Evolutionary conservation across 2,329 filamentous ascomycete genomes (phyloP).

Genomic region (Macroventuria anomochaeta): DNA sequence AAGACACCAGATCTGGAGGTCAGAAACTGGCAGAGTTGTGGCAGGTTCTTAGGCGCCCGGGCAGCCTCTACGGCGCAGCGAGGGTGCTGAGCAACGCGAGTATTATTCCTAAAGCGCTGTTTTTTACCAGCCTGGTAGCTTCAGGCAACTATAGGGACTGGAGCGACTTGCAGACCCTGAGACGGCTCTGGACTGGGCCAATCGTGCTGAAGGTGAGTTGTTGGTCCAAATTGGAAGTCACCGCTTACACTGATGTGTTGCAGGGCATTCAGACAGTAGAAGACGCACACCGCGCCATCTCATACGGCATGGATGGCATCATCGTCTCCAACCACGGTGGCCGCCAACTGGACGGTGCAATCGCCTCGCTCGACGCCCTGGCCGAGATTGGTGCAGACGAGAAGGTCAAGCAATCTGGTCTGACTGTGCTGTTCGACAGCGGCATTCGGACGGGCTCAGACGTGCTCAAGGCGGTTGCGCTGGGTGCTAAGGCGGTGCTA

Average conservation of each 20-base stretch:
- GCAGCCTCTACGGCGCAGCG: conserved; percentile 39
- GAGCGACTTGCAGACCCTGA: conserved; percentile 42
- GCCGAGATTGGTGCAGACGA: conserved; percentile 46
- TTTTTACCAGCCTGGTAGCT: conserved; percentile 46
- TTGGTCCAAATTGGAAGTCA: too few relatives aligned
- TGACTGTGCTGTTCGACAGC: conserved; percentile 47
- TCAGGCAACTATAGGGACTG: conserved; percentile 46
- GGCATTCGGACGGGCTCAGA: conserved; percentile 47
- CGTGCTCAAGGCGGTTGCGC: conserved; percentile 46
- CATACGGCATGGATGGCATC: conserved; percentile 47
- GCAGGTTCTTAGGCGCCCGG: conserved; percentile 47
- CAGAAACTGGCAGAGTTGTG: conserved; percentile 49
- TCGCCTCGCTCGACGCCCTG: conserved; percentile 44
- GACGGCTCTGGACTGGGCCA: conserved; percentile 46
- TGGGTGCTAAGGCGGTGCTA: conserved; percentile 47
- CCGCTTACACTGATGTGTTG: background rate
- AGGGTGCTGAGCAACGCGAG: conserved; percentile 44
- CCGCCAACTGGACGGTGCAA: conserved; percentile 46
- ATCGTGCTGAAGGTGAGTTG: conserved; percentile 44
- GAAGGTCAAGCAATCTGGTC: conserved; percentile 36
- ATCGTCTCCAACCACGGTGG: conserved; percentile 50
- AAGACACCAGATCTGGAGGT: conserved; percentile 37
- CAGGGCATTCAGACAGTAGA: conserved; percentile 48
- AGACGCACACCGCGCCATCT: conserved; percentile 45
- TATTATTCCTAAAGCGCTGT: conserved; percentile 45